phyloP scores from a whole-genome alignment of 2,329 filamentous ascomycete genomes.

The Ilyonectria sp. region DNA sequence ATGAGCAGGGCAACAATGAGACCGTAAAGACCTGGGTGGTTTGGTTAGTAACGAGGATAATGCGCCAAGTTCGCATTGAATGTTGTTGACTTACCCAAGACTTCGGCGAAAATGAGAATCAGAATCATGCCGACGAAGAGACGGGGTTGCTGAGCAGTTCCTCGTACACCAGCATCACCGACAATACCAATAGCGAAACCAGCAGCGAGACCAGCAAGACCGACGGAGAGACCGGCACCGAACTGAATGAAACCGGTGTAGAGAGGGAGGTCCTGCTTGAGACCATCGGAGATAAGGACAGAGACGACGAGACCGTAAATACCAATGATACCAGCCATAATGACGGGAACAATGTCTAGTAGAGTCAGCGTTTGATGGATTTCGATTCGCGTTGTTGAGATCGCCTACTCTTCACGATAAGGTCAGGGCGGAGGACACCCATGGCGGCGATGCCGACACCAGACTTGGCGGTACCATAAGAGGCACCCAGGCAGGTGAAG shows the following conservation, averaged over 20 bases:
- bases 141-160: constrained; percentile 86
- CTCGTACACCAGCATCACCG: constrained; percentile 89
- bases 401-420: constrained; percentile 97
- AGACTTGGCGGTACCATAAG: constrained; percentile 99
- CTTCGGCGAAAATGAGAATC: constrained; percentile 99
- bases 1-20: constrained; percentile 99
- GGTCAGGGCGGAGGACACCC: constrained; percentile 96
- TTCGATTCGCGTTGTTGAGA: constrained; percentile 2
- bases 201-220: constrained; percentile 86
- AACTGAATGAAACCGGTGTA: constrained; percentile 91
- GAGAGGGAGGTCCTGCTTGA: constrained; percentile 80
- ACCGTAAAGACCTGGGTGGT: constrained; percentile 88
- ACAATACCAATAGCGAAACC: constrained; percentile 91
- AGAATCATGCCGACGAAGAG: constrained; percentile 98
- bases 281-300: constrained; percentile 86
- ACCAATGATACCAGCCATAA: constrained; percentile 99
- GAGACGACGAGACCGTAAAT: constrained; percentile 96
- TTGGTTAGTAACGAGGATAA: constrained; percentile 42
- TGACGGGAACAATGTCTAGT: constrained; percentile 97
- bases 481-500: constrained; percentile 96
- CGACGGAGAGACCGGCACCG: constrained; percentile 85
- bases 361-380: constrained; percentile 36
- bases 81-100: constrained; percentile 79
- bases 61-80: constrained; percentile 14
- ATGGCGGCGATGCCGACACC: constrained; percentile 98